A percentile compares a stretch with the other conserved stretches of the same genome.
Conservation (phyloP, 768 basidiomycete species). For the Pleurotus platypus region DNA sequence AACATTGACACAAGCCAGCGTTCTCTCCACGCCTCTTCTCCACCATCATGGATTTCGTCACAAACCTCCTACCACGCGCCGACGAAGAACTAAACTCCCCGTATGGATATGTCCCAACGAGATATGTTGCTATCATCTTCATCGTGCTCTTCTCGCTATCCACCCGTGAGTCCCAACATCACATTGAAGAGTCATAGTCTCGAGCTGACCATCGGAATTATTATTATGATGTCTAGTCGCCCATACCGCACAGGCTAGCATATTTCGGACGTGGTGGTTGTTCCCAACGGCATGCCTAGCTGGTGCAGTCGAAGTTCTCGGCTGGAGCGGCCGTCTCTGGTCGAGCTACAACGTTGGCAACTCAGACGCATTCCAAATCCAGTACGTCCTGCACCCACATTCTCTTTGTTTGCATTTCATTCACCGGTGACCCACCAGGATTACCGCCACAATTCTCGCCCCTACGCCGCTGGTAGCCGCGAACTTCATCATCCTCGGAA, state of each 20-base stretch:
- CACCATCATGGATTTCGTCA: not conserved
- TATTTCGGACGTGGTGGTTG: constrained; percentile 35
- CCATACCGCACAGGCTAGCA: constrained; percentile 29
- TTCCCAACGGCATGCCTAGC: constrained; percentile 31
- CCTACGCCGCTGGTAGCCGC: constrained; percentile 58
- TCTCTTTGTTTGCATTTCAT: not conserved
- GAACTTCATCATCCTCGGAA: constrained; percentile 55
- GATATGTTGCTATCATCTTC: constrained; percentile 21
- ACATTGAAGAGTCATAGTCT: constrained; percentile 37
- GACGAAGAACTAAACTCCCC: constrained; percentile 6
- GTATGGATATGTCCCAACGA: constrained; percentile 23
- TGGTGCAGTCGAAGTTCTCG: constrained; percentile 35
- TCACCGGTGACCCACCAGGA: constrained; percentile 26
- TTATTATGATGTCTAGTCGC: constrained; percentile 20
- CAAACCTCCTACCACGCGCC: not conserved
- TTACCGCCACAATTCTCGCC: constrained; percentile 48
- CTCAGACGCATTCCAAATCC: constrained; percentile 36
- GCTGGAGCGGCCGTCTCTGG: constrained; percentile 42
- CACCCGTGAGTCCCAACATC: constrained; percentile 23
- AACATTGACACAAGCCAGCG: too few relatives aligned
- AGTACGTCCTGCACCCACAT: constrained; percentile 23
- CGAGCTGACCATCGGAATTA: constrained; percentile 28
- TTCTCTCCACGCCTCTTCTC: not conserved
- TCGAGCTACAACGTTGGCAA: constrained; percentile 19
- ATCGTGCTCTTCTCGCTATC: constrained; percentile 35